Evolutionary conservation across 345 rosid genomes (phyloP).

Genomic region (Aquilaria sinensis): DNA sequence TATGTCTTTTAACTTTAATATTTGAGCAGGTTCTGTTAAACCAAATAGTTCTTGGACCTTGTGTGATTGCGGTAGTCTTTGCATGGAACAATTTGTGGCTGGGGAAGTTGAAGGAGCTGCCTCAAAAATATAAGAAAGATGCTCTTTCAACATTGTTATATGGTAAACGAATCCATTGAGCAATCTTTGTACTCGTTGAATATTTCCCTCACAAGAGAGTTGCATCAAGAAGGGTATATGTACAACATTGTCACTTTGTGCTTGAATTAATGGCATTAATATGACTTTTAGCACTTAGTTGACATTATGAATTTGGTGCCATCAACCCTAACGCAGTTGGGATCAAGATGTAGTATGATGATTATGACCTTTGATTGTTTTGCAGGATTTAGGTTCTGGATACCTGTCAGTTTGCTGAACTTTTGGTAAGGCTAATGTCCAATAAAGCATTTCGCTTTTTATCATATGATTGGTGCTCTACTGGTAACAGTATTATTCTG

Average conservation of each 20-base stretch:
- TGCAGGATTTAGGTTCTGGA: slow-evolving; percentile 96
- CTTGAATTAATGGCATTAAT: not conserved
- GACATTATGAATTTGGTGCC: not conserved
- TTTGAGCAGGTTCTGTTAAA: slow-evolving; percentile 64
- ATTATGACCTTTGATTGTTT: slow-evolving; percentile 8
- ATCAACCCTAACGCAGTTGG: not conserved
- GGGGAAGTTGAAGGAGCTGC: slow-evolving; percentile 68
- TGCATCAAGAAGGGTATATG: not conserved
- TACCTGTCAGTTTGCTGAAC: slow-evolving; percentile 84
- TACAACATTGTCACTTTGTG: not conserved
- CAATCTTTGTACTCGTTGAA: slow-evolving; percentile 14
- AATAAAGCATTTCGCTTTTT: not conserved
- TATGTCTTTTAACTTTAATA: slow-evolving; percentile 1
- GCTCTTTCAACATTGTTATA: slow-evolving; percentile 72
- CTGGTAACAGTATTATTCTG: too few species aligned
- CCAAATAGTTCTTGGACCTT: slow-evolving; percentile 87
- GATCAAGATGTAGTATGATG: not conserved
- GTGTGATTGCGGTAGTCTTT: slow-evolving; percentile 79
- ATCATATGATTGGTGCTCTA: too few species aligned
- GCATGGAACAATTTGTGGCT: slow-evolving; percentile 95
- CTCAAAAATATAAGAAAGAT: slow-evolving; percentile 66
- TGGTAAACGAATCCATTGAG: slow-evolving; percentile 37
- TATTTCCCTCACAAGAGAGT: too few species aligned
- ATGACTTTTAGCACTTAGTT: not conserved
- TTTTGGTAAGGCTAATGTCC: slow-evolving; percentile 46